Percentiles rank a stretch among this genome's conserved stretches.
Conservation (phyloP, 139 green algal genomes). For the Picochlorum sp. region DNA sequence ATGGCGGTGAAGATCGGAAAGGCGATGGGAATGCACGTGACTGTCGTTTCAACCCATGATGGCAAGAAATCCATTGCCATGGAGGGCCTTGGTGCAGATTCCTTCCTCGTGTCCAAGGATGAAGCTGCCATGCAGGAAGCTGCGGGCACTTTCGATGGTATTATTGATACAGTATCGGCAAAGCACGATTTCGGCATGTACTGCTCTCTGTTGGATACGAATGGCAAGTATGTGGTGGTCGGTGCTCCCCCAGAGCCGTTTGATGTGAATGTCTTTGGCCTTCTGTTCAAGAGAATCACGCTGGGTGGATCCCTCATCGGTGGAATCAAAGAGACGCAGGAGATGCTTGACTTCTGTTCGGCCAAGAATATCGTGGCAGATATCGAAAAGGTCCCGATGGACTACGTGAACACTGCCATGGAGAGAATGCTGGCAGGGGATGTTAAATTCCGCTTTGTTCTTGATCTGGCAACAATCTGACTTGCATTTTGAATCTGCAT, state of each 20-base stretch:
- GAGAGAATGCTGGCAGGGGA: constrained; percentile 51
- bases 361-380: constrained; percentile 51
- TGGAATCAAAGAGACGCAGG: constrained; percentile 67
- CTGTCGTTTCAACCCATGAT: constrained; percentile 53
- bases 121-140: constrained; percentile 44
- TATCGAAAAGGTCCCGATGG: constrained; percentile 24
- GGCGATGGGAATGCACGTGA: constrained; percentile 58
- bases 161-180: constrained; percentile 76
- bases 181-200: constrained; percentile 50
- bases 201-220: constrained; percentile 18
- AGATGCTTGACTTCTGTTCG: constrained; percentile 67
- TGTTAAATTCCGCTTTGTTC: constrained; percentile 60
- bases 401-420: constrained; percentile 54
- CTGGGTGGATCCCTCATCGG: constrained; percentile 51
- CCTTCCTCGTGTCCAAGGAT: constrained; percentile 55
- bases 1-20: constrained; percentile 66
- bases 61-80: constrained; percentile 64
- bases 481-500: no score
- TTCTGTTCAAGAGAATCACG: constrained; percentile 21
- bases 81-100: constrained; percentile 47
- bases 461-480: constrained; percentile 34
- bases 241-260: constrained; percentile 34
- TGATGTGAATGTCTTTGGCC: background rate
- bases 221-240: constrained; percentile 46
- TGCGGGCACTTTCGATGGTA: constrained; percentile 55